A percentile compares a stretch with the other conserved stretches of the same genome.
phyloP scores from a whole-genome alignment of 2,329 filamentous ascomycete species.

The Pseudogymnoascus pannorum region DNA sequence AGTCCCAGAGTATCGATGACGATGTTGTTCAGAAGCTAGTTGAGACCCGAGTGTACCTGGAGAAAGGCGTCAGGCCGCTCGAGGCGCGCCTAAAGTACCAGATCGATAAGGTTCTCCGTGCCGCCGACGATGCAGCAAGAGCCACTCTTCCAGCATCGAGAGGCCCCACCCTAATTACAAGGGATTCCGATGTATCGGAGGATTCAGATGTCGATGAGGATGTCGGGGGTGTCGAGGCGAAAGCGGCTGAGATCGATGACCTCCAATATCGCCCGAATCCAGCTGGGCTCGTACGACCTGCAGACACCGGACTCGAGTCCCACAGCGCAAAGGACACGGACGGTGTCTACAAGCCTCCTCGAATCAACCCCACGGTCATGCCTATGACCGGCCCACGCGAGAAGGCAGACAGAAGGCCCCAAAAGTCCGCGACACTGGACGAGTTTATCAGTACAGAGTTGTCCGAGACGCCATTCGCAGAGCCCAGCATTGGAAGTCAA shows the following conservation, averaged over 20 bases:
- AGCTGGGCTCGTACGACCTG: slow-evolving; percentile 32
- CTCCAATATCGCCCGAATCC: slow-evolving; percentile 57
- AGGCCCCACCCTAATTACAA: slow-evolving; percentile 24
- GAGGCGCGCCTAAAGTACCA: slow-evolving; percentile 91
- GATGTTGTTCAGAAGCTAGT: slow-evolving; percentile 79
- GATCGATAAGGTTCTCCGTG: slow-evolving; percentile 87
- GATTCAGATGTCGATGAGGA: slow-evolving; percentile 25
- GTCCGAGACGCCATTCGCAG: slow-evolving; percentile 69
- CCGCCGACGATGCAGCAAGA: slow-evolving; percentile 57
- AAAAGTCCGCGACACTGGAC: slow-evolving; percentile 78
- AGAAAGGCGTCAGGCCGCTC: slow-evolving; percentile 83
- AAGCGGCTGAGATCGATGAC: slow-evolving; percentile 42
- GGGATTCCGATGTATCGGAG: slow-evolving; percentile 28
- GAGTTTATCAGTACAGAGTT: slow-evolving; percentile 86
- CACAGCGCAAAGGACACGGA: slow-evolving; percentile 38
- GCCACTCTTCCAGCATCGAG: slow-evolving; percentile 11
- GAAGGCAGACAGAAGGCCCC: slow-evolving; percentile 52
- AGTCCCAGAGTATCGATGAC: slow-evolving; percentile 45
- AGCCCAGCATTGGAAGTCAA: slow-evolving; percentile 87
- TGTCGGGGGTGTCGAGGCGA: slow-evolving; percentile 18
- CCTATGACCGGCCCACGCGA: slow-evolving; percentile 46
- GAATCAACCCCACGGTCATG: slow-evolving; percentile 81
- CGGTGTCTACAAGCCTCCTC: slow-evolving; percentile 82
- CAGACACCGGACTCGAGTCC: slow-evolving; percentile 18
- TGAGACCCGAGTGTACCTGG: slow-evolving; percentile 84